Conservation (phyloP, 2,329 filamentous ascomycete genomes). For the Venturia pyrina region DNA sequence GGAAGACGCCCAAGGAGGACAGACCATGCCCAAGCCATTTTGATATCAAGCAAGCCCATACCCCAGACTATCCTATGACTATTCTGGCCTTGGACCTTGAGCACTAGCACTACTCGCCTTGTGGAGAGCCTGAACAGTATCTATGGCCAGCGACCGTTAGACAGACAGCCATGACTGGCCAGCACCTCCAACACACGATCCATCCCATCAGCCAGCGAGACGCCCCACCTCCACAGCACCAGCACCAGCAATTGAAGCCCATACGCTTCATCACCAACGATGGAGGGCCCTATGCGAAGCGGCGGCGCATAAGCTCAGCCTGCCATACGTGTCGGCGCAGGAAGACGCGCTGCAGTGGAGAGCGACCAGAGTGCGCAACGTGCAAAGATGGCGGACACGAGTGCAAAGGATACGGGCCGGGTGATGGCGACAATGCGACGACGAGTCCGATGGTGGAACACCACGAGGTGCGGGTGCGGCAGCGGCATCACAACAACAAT, state of each 20-base stretch:
- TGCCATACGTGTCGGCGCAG: constrained; percentile 39
- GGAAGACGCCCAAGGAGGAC: not conserved
- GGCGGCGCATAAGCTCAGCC: constrained; percentile 30
- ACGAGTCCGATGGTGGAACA: constrained; percentile 18
- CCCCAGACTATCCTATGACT: not conserved
- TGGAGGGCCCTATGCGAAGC: constrained; percentile 31
- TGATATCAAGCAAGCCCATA: not conserved
- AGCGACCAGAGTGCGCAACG: constrained; percentile 25
- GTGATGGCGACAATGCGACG: constrained; percentile 24
- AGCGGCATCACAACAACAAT: not conserved
- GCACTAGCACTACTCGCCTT: not conserved
- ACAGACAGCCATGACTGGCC: not conserved
- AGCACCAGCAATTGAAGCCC: constrained; percentile 22
- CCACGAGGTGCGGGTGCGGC: not conserved
- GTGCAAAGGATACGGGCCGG: constrained; percentile 16
- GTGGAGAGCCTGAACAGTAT: not conserved
- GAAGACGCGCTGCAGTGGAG: constrained; percentile 40
- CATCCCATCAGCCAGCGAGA: constrained; percentile 14
- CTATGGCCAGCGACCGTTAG: not conserved
- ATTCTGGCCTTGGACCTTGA: not conserved
- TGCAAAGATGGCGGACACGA: constrained; percentile 26
- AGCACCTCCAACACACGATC: not conserved
- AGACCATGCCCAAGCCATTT: not conserved
- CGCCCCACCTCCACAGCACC: constrained; percentile 20
- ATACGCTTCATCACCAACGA: constrained; percentile 33